Base-by-base conservation (phyloP, 202 grass and related monocot genomes). In the Musa balbisiana region DNA sequence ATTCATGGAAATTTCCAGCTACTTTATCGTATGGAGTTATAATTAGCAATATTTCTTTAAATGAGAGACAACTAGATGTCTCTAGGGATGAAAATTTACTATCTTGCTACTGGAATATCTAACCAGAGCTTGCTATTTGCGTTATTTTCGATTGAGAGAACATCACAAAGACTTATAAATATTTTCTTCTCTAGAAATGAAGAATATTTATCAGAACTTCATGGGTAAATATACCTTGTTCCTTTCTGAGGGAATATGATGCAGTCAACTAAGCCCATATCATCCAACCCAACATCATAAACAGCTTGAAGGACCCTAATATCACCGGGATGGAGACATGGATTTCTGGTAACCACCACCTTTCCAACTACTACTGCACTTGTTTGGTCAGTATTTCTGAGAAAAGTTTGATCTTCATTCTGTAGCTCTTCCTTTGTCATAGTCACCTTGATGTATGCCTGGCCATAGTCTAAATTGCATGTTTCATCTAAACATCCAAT, bases 241-340 rank as follows among this genome's bases (percentile, higher is more conserved):
- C 94, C 94, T 88, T 66, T 94, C 73, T 92, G 87, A 68, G 94
- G 94, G 80, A 98, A 94, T 51, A 98, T 69, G 54, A 94, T 72
- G 86, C 91, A 98, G 87, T 94, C 91, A 80, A 90, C 75, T 66
- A 98, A 59, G 17, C 75, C 80, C 79, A 85, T 89, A 70, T 83
- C 80, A 84, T 97, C 83, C 86, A 91, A 78, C 51, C 62, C 64
- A 71, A 69, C 49, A 69, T 92, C 81, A 81, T 91, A 89, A 68
- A 98, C 78, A 78, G 91, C 95, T 76, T 98, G 80, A 64, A 98
- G 95, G 49, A 98, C 83, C 84, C 90, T 89, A 69, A 93, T 73
- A 84, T 98, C 94, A 27, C 94, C 94, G 73, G 94, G 94, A 82
- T 98, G 94, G 70, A 98, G 87, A 80, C 90, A 93, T 16, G 90